Conservation (phyloP, 805 yeast species). For the Yarrowia sp. region DNA sequence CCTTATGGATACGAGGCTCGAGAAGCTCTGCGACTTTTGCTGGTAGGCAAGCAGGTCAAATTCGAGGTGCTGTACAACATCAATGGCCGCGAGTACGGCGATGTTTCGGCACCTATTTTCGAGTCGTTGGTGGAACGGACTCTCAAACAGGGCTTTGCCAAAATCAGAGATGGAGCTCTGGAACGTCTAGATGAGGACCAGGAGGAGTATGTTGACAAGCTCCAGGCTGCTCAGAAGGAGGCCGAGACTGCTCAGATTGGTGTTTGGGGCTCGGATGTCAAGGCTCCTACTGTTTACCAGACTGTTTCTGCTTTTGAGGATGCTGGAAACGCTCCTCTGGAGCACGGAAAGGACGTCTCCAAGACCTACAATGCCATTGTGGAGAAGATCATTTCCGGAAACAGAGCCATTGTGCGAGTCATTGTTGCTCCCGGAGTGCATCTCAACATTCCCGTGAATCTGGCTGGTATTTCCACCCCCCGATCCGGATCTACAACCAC, state of each 20-base stretch:
- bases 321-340: constrained; percentile 4
- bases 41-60: constrained; percentile 61
- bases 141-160: constrained; percentile 58
- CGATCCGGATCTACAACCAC: constrained; percentile 51
- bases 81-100: constrained; percentile 63
- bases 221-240: constrained; percentile 40
- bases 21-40: constrained; percentile 57
- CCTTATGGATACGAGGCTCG: constrained; percentile 54
- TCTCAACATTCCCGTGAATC: constrained; percentile 53
- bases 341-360: constrained; percentile 30
- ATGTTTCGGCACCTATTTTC: constrained; percentile 61
- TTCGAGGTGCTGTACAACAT: constrained; percentile 55
- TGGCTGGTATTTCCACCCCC: constrained; percentile 75
- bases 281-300: constrained; percentile 24
- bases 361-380: constrained; percentile 57
- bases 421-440: constrained; percentile 46
- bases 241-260: constrained; percentile 56
- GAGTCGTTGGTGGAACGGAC: constrained; percentile 55
- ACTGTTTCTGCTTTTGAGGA: not conserved
- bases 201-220: constrained; percentile 35
- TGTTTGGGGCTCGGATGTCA: constrained; percentile 46
- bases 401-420: constrained; percentile 62
- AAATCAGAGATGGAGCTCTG: constrained; percentile 53
- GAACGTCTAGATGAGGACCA: constrained; percentile 40
- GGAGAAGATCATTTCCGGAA: constrained; percentile 76